These are phyloP conservation scores for Gymnopilus dilepis DNA, from an alignment of 768 basidiomycete species.

Conservation along the genomic window DNA sequence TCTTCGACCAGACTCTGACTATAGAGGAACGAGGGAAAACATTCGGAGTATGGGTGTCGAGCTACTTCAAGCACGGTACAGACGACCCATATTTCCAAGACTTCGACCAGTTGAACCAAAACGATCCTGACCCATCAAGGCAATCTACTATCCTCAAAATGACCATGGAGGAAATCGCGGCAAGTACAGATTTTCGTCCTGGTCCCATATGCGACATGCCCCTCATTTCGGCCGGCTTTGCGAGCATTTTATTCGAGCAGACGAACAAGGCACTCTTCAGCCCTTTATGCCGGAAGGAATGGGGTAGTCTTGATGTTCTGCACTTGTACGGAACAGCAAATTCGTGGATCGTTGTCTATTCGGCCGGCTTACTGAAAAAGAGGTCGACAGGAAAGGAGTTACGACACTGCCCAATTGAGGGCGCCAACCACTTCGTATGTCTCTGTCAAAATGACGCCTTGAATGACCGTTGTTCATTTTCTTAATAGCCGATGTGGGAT, in stretches of 20 bases:
- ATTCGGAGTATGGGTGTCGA: slow-evolving; percentile 32
- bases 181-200: slow-evolving; percentile 10
- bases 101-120: slow-evolving; percentile 14
- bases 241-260: slow-evolving; percentile 9
- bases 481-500: slow-evolving; percentile 7
- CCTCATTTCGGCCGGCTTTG: slow-evolving; percentile 17
- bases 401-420: slow-evolving; percentile 15
- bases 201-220: slow-evolving; percentile 10
- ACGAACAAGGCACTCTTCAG: slow-evolving; percentile 29
- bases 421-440: slow-evolving; percentile 31
- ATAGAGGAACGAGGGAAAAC: slow-evolving; percentile 16
- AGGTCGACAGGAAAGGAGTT: slow-evolving; percentile 13
- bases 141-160: slow-evolving; percentile 21
- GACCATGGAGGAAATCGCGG: slow-evolving; percentile 26
- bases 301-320: slow-evolving; percentile 19
- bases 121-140: slow-evolving; percentile 24
- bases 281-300: slow-evolving; percentile 8
- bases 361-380: slow-evolving; percentile 24
- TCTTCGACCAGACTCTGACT: slow-evolving; percentile 25
- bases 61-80: slow-evolving; percentile 40
- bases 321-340: slow-evolving; percentile 21
- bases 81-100: slow-evolving; percentile 19
- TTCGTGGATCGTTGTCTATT: slow-evolving; percentile 19
- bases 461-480: not conserved
- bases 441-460: too few relatives aligned